Conservation (phyloP, 2,329 filamentous ascomycete genomes). For the Penicillium sp. region DNA sequence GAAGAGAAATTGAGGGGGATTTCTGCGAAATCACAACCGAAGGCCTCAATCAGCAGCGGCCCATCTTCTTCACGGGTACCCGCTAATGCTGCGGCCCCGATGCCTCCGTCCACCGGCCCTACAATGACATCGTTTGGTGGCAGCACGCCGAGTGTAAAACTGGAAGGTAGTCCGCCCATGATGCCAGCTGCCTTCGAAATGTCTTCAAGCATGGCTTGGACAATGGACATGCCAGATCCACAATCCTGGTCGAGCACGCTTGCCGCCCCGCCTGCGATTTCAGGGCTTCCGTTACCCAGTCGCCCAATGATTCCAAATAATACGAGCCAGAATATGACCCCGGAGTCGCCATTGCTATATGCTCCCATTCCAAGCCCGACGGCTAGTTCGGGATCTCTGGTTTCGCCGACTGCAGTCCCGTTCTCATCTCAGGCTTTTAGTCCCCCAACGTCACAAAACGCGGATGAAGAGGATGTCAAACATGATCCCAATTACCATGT, state of each 20-base stretch:
- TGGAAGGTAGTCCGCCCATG: conserved; percentile 5
- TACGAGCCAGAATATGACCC: conserved; percentile 13
- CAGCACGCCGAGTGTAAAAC: conserved; percentile 2
- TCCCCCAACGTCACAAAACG: conserved; percentile 12
- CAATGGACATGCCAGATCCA: conserved; percentile 23
- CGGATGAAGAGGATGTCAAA: conserved; percentile 22
- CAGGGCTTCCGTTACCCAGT: conserved; percentile 20
- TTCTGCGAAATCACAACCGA: conserved; percentile 11
- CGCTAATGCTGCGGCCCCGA: conserved; percentile 3
- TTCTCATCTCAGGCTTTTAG: conserved; percentile 9
- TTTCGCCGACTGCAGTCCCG: conserved; percentile 15
- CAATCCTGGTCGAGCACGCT: conserved; percentile 21
- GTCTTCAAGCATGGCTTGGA: conserved; percentile 20
- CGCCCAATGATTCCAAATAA: conserved; percentile 13
- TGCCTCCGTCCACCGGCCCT: conserved; percentile 3
- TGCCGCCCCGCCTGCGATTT: conserved; percentile 19
- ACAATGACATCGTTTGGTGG: conserved; percentile 7
- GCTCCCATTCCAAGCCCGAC: conserved; percentile 15
- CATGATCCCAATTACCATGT: conserved; percentile 11
- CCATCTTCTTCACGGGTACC: conserved; percentile 11
- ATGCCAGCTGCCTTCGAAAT: conserved; percentile 15
- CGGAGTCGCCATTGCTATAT: conserved; percentile 17
- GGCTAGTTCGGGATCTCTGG: conserved; percentile 9
- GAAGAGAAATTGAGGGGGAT: conserved; percentile 42
- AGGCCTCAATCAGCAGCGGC: conserved; percentile 8